Conservation (phyloP, 257 asterid species). For the Ballota nigra region DNA sequence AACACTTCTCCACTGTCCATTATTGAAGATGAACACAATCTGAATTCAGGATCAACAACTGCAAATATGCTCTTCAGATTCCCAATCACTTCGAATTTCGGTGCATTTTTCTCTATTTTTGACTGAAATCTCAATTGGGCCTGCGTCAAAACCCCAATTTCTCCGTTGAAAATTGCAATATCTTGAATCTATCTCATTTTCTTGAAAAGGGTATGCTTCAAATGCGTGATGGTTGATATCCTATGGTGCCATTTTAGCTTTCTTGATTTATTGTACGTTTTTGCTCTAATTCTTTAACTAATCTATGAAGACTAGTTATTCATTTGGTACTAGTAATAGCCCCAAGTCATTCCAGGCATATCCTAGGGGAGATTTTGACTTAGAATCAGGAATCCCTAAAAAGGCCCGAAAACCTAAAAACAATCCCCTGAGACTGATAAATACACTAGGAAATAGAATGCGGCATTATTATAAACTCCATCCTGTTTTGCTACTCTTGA, state of each 20-base stretch:
- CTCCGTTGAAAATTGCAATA: not conserved
- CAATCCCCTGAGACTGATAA: constrained; percentile 56
- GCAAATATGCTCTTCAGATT: not conserved
- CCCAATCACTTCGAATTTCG: not conserved
- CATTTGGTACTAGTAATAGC: constrained; percentile 59
- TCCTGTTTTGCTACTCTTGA: constrained; percentile 57
- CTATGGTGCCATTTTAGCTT: constrained; percentile 23
- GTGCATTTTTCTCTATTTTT: not conserved
- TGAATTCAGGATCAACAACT: constrained; percentile 3
- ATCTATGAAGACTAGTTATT: constrained; percentile 74
- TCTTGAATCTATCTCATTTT: not conserved
- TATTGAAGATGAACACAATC: constrained; percentile 6
- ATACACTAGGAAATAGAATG: constrained; percentile 52
- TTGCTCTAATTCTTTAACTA: constrained; percentile 9
- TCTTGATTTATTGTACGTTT: constrained; percentile 6
- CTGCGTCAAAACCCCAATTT: constrained; percentile 16
- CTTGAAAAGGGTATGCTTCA: constrained; percentile 5
- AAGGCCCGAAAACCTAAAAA: constrained; percentile 52
- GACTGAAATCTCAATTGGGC: constrained; percentile 23
- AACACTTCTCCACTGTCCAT: not conserved
- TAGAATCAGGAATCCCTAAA: constrained; percentile 72
- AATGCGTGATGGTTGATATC: constrained; percentile 4
- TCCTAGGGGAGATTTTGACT: constrained; percentile 78
- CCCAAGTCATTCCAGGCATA: constrained; percentile 88
- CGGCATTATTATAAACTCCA: constrained; percentile 62